Base-by-base conservation (phyloP, 2,329 filamentous ascomycete species). In the Camillea tinctor region DNA sequence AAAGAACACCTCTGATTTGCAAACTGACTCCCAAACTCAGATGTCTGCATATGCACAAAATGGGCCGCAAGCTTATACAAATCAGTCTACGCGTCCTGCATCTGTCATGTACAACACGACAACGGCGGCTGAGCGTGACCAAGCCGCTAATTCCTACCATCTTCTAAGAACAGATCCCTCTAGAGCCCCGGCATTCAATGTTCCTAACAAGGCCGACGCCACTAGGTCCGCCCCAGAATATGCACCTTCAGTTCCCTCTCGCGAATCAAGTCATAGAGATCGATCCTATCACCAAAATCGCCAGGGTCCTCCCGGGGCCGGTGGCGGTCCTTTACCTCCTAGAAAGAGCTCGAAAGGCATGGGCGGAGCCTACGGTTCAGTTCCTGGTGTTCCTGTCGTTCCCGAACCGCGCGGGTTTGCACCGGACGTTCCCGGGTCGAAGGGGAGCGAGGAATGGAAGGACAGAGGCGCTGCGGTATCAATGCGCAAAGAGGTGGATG, bases 401-500 rank as follows among this genome's bases (percentile, higher is more conserved):
- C 56, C 71, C 55, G 70, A 73, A 64, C 64, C 68, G 55, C 63
- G 69, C 52, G 66, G 66, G 21, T 61, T 63, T 67, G 74, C 73
- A 1, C 72, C 76, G 11, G 81, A 84, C 23, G 66, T 76, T 21
- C 73, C 76, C 3, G 71, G 79, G 20, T 77, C 80, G 1, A 75
- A 76, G 1, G 92, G 89, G 70, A 93, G 88, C 68, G 94, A 97
- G 69, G 94, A 98, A 64, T 98, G 95, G 95, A 92, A 96, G 76
- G 94, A 99, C 50, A 88, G 89, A 62, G 95, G 95, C 50, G 94
- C 95, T n/a, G 93, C 94, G 1, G 87, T 96, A 24, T 88, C 88
- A 19, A 84, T 93, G 56, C 86, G 90, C 60, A 88, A 92, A 72
- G 93, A 97, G 72, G 83, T 93, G 23, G 95, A 98, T 75, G 86